Evolutionary conservation across 129 eudicot genomes (phyloP).

Genomic region (sunflower (Helianthus annuus)): DNA sequence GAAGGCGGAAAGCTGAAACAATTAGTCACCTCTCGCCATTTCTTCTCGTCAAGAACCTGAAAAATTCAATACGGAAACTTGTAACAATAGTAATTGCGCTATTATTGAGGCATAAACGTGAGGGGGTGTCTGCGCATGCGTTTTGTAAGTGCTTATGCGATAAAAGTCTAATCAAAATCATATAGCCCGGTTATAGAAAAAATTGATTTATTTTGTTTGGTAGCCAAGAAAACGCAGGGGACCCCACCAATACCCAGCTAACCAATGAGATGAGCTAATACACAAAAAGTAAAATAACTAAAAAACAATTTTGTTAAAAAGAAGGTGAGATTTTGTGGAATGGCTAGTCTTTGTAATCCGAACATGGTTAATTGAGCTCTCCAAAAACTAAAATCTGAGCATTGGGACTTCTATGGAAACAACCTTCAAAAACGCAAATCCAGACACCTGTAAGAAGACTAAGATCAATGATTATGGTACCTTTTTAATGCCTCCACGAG

Average conservation of each 20-base stretch:
- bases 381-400: background rate
- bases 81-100: slow-evolving; percentile 1
- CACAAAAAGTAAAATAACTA: too few species aligned
- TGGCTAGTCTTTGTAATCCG: background rate
- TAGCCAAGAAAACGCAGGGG: too few species aligned
- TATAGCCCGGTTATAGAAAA: too few species aligned
- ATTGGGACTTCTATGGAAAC: background rate
- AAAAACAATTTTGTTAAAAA: too few species aligned
- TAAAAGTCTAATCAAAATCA: background rate
- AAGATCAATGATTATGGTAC: slow-evolving; percentile 6
- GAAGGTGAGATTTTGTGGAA: too few species aligned
- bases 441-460: background rate
- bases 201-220: too few species aligned
- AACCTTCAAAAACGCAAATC: slow-evolving; percentile 8
- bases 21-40: slow-evolving; percentile 87
- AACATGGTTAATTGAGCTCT: background rate
- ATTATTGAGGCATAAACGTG: background rate
- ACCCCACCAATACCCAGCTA: too few species aligned
- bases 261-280: too few species aligned
- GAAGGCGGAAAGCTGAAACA: slow-evolving; percentile 85
- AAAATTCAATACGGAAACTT: background rate
- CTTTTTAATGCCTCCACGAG: slow-evolving; percentile 28
- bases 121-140: background rate
- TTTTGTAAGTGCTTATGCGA: background rate
- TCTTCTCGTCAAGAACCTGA: slow-evolving; percentile 79